Base-by-base conservation (phyloP, 495 filamentous ascomycete species). In the Hypoxylon fuscum region DNA sequence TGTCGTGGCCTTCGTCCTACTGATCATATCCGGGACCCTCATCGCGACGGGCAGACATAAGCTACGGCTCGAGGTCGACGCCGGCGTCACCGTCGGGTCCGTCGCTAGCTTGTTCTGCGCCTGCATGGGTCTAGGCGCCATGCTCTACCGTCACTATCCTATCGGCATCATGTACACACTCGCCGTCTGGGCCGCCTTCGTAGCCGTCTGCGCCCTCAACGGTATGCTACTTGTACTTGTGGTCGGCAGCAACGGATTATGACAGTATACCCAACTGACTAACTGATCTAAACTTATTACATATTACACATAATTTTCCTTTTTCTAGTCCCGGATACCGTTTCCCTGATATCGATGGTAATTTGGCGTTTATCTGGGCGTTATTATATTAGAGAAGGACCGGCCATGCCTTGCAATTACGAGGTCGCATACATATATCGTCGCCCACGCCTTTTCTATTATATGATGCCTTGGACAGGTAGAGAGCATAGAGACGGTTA, bases 21-120 rank as follows among this genome's bases (percentile, higher is more conserved):
- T 88, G 21, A 55, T 75, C 49, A 71, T 89, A 20, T 81, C 85
- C 1, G 73, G 72, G 7, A 64, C 85, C 5, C 74, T 89, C 3
- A 78, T 85, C 45, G 62, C 71, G 2, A 84, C 86, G 5, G 83
- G 85, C 3, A 73, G 77, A 3, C 80, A 80, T 51, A 82, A 79
- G 66, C 73, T 82, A 50, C 72, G 75, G 1, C 68, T 81, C 38
- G 81, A 86, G 59, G 87, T 89, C 3, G 85, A 88, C 55, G 79
- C 78, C 1, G 87, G 85, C 17, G 84, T 85, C 23, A 76, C 85
- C 6, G 68, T 85, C 15, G 86, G 84, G 8, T 83, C 86, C n/a
- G 73, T 82, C 17, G 69, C 78, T 0, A 82, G 80, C 47, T 63
- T 87, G 20, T 73, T 83, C 48, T 80, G 84, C 64, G 85, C 82